Percentiles rank a stretch among this genome's conserved stretches.
These are phyloP conservation scores for Mrakia hoshinonis DNA, from an alignment of 768 basidiomycete genomes.

Conservation along the genomic window DNA sequence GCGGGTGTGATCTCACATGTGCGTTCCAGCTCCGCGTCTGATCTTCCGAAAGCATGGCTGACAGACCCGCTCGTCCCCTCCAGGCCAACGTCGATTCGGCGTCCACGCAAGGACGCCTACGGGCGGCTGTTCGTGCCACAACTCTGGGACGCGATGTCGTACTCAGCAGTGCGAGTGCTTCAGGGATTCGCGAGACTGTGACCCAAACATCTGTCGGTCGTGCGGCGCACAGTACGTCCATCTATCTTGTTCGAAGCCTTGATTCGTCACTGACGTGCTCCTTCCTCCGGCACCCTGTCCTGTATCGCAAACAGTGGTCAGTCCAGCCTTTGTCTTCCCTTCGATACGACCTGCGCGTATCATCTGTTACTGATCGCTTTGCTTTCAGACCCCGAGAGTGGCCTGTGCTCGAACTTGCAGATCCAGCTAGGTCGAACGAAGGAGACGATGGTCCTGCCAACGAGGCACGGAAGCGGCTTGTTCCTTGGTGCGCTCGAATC, in stretches of 20 bases:
- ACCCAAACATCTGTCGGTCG: slow-evolving; percentile 18
- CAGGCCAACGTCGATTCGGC: slow-evolving; percentile 7
- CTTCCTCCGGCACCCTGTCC: no score
- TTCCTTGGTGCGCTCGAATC: background rate
- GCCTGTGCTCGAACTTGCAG: slow-evolving; percentile 3
- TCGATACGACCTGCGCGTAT: background rate
- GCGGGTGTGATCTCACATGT: slow-evolving; percentile 15
- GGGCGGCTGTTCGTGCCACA: slow-evolving; percentile 2
- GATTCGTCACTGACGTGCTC: background rate
- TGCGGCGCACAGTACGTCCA: slow-evolving; percentile 12
- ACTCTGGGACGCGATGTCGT: background rate
- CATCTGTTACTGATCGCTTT: background rate
- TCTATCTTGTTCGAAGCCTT: background rate
- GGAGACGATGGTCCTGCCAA: background rate
- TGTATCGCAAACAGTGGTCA: background rate
- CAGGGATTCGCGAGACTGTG: slow-evolving; percentile 16
- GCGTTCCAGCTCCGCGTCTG: background rate
- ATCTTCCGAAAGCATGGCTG: background rate
- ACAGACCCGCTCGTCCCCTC: background rate
- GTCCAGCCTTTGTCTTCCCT: background rate
- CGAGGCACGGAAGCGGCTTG: slow-evolving; percentile 9
- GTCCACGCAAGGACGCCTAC: background rate
- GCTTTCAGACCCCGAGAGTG: background rate
- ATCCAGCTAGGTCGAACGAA: slow-evolving; percentile 11
- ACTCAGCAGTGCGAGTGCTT: slow-evolving; percentile 10